Evolutionary conservation across 176 grass and related monocot species (phyloP).

Genomic region (Olyra latifolia): DNA sequence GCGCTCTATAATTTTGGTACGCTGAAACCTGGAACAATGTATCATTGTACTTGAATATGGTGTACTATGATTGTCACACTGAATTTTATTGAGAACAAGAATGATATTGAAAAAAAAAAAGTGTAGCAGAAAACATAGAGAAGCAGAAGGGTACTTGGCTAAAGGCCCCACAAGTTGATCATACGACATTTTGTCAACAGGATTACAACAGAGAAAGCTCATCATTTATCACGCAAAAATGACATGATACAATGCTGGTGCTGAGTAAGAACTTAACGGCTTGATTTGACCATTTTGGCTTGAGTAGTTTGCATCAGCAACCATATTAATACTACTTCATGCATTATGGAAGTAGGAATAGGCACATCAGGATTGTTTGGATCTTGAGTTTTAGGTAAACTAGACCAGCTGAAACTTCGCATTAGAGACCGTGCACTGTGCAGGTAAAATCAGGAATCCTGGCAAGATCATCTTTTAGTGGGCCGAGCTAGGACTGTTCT

Average conservation of each 20-base stretch:
- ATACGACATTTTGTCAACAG: conserved; percentile 10
- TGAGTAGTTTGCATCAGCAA: not conserved
- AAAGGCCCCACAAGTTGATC: conserved; percentile 14
- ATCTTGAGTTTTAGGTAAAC: too few species aligned
- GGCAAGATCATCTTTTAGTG: not conserved
- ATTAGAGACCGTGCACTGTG: not conserved
- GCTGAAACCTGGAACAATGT: not conserved
- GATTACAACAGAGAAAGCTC: conserved; percentile 33
- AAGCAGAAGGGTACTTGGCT: not conserved
- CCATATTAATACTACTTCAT: not conserved
- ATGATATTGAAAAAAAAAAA: not conserved
- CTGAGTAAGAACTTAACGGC: not conserved
- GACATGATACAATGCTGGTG: not conserved
- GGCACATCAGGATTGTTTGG: not conserved
- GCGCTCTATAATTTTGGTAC: not conserved
- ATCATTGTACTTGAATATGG: not conserved
- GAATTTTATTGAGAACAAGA: not conserved
- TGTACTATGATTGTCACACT: not conserved
- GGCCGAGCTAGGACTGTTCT: not conserved
- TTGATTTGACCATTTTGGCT: not conserved
- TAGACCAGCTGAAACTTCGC: not conserved
- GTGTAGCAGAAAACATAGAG: not conserved
- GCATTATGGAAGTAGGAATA: not conserved
- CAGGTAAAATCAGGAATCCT: not conserved
- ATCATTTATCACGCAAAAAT: conserved; percentile 38